These are phyloP conservation scores for Eucalyptus dawsonii DNA, from an alignment of 345 rosid genomes.

Conservation along the genomic window DNA sequence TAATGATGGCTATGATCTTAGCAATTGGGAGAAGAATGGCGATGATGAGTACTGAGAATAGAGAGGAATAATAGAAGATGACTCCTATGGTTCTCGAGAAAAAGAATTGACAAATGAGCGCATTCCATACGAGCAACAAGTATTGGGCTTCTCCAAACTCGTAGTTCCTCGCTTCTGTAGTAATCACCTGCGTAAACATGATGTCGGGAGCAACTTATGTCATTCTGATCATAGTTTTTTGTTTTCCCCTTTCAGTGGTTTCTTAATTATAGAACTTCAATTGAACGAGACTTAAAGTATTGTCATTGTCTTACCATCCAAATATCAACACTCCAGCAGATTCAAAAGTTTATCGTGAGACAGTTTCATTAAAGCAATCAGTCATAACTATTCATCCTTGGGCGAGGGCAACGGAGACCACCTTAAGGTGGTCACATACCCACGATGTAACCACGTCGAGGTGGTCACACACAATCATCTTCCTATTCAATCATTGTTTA, in stretches of 20 bases:
- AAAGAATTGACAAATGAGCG: slow-evolving; percentile 37
- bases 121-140: slow-evolving; percentile 22
- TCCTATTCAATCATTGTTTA: neutral
- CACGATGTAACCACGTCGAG: neutral
- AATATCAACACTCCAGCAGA: neutral
- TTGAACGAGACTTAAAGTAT: neutral
- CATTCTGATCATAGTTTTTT: neutral
- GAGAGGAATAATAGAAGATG: slow-evolving; percentile 45
- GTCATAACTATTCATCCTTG: neutral
- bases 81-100: slow-evolving; percentile 55
- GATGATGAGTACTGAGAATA: slow-evolving; percentile 31
- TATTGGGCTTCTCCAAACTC: slow-evolving; percentile 37
- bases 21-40: slow-evolving; percentile 38
- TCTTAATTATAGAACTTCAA: neutral
- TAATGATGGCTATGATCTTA: slow-evolving; percentile 40
- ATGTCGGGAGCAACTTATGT: neutral
- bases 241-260: neutral
- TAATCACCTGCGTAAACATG: slow-evolving; percentile 23
- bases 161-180: slow-evolving; percentile 43
- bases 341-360: neutral
- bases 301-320: neutral
- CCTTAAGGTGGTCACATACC: neutral
- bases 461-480: neutral
- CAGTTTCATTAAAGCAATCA: neutral
- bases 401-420: neutral